Base-by-base conservation (phyloP, 352 stramenopile species). In the Phytopythium montanum region DNA sequence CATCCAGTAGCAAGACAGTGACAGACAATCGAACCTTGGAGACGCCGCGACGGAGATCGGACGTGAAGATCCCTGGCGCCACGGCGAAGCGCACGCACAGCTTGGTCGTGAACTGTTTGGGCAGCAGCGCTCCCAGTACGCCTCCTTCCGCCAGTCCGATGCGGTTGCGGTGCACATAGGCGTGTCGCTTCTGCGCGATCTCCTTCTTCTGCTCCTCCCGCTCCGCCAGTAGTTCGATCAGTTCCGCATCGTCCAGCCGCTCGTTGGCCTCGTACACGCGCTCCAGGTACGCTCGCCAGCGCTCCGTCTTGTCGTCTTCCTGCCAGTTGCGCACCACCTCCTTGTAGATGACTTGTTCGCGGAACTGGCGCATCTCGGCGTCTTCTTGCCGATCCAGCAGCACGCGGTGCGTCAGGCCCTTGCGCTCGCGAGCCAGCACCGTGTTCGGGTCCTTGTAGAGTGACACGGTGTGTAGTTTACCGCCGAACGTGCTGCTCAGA, bases 31-130 rank as follows among this genome's bases (percentile, higher is more conserved):
- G n/a, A 64, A 93, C 84, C 64, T 71, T 61, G 25, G 78, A 67
- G n/a, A 94, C 66, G 9, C 67, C 81, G 54, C 81, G 74, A 41
- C 77, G 75, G 33, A 92, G 36, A 59, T 94, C 80, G 0, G 74
- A 78, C 12, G 82, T 90, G 61, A 88, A 92, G 53, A 90, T 89
- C 14, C 85, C 85, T 1, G 85, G 82, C 0, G 83, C 76, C 19
- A 93, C 74, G 9, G 61, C 66, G 59, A 84, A 92, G 19, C 75
- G 79, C 36, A 92, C 79, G 49, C 83, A 91, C 25, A 94, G 68
- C 60, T 87, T 89, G 13, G 85, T 94, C 0, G 81, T 82, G 52
- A 94, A 93, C 59, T 90, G 82, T 9, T 75, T 79, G 8, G 85
- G 85, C 14, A 94, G 56, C 31, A 90, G 57, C 1, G 75, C 73